phyloP scores from a whole-genome alignment of 768 basidiomycete species.

The Naematelia encephala region DNA sequence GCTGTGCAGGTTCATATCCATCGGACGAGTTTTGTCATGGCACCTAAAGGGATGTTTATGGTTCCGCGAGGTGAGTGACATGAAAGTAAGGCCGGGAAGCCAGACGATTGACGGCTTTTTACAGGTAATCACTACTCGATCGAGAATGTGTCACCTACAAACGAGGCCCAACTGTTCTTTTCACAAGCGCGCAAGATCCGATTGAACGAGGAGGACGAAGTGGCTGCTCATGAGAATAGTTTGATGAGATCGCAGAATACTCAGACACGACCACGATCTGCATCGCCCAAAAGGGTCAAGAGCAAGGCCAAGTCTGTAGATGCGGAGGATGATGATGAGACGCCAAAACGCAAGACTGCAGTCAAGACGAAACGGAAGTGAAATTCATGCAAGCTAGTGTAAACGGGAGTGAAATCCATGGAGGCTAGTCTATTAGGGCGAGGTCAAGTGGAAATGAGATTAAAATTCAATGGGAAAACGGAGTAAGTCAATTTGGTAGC shows the following conservation, averaged over 20 bases:
- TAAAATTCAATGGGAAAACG: too few species aligned
- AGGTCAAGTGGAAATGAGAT: too few species aligned
- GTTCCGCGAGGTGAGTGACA: constrained; percentile 81
- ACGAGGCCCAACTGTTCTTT: constrained; percentile 79
- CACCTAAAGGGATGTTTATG: constrained; percentile 80
- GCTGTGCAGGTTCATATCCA: constrained; percentile 83
- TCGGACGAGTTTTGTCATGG: constrained; percentile 69
- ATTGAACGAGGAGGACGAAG: constrained; percentile 35
- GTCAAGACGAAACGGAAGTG: constrained; percentile 1
- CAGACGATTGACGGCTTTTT: too few species aligned
- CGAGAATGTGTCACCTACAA: constrained; percentile 63
- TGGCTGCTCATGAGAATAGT: neutral
- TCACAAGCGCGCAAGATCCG: constrained; percentile 66
- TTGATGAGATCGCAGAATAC: neutral
- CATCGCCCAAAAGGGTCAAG: neutral
- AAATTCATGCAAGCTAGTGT: too few species aligned
- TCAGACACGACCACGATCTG: neutral
- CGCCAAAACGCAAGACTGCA: neutral
- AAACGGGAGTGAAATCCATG: too few species aligned
- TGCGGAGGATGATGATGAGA: constrained; percentile 11
- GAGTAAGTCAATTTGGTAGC: too few species aligned
- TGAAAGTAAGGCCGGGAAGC: too few species aligned
- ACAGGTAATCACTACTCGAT: constrained; percentile 87
- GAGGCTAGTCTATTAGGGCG: too few species aligned
- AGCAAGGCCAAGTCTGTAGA: neutral